phyloP scores from a whole-genome alignment of 805 yeast species.

The Ogataea salicorniae region DNA sequence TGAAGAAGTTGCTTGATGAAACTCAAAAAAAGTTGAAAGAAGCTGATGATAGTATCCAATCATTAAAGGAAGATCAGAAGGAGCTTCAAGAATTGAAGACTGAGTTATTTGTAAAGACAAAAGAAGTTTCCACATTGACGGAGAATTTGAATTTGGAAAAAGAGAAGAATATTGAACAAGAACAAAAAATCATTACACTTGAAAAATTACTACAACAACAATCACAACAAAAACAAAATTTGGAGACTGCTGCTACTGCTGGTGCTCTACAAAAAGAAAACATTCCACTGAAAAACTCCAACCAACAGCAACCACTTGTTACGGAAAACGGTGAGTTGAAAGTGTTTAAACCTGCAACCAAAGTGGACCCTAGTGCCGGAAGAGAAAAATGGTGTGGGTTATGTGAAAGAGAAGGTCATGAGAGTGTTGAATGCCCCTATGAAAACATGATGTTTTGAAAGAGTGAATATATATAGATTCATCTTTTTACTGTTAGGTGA shows the following conservation, averaged over 20 bases:
- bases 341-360: slow-evolving; percentile 43
- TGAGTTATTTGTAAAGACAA: neutral
- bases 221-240: neutral
- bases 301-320: neutral
- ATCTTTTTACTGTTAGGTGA: too few species aligned
- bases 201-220: neutral
- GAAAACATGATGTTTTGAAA: slow-evolving; percentile 39
- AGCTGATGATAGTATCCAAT: slow-evolving; percentile 1
- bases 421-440: slow-evolving; percentile 82
- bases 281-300: neutral
- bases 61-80: neutral
- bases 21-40: neutral
- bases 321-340: slow-evolving; percentile 18
- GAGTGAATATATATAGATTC: neutral
- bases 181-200: neutral
- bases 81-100: neutral
- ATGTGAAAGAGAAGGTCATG: slow-evolving; percentile 89
- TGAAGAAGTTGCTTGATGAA: neutral
- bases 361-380: slow-evolving; percentile 67
- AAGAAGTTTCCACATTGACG: neutral
- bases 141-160: neutral
- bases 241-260: neutral
- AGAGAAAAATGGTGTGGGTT: slow-evolving; percentile 84
- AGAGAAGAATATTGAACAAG: slow-evolving; percentile 5
- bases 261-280: neutral